These are phyloP conservation scores for Penicillium freii DNA, from an alignment of 2,329 filamentous ascomycete species.

Conservation along the genomic window DNA sequence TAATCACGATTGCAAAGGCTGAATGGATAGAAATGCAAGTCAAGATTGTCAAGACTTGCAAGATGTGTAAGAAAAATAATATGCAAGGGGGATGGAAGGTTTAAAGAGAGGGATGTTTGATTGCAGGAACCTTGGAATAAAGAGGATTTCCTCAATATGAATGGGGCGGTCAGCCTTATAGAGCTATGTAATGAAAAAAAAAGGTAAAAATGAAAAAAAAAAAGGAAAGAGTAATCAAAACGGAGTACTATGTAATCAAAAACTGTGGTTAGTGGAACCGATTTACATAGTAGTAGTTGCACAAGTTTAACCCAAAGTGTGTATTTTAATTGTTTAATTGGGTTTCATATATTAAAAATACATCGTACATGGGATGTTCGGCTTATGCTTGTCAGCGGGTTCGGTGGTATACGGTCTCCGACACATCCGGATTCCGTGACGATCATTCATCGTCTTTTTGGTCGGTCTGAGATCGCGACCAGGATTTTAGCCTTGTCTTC, in stretches of 20 bases:
- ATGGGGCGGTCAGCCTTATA: conserved; percentile 26
- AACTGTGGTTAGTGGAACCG: neutral
- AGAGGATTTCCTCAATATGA: neutral
- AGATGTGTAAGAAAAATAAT: neutral
- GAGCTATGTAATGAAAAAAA: neutral
- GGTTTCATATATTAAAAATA: too few species aligned
- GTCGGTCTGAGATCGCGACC: neutral
- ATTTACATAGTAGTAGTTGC: neutral
- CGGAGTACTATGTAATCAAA: neutral
- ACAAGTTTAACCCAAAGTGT: neutral
- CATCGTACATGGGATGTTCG: too few species aligned
- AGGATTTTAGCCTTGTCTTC: neutral
- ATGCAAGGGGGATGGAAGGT: neutral
- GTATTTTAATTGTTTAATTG: neutral
- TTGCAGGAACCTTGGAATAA: neutral
- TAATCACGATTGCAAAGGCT: neutral
- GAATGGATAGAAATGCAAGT: neutral
- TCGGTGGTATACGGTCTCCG: conserved; percentile 18
- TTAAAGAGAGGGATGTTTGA: neutral
- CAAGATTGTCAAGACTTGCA: neutral
- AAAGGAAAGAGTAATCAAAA: neutral
- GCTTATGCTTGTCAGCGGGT: conserved; percentile 5
- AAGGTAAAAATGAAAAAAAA: too few species aligned
- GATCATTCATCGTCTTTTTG: neutral
- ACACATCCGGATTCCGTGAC: conserved; percentile 14